These are phyloP conservation scores for Oryza longistaminata DNA, from an alignment of 176 grass and related monocot genomes.

Conservation along the genomic window DNA sequence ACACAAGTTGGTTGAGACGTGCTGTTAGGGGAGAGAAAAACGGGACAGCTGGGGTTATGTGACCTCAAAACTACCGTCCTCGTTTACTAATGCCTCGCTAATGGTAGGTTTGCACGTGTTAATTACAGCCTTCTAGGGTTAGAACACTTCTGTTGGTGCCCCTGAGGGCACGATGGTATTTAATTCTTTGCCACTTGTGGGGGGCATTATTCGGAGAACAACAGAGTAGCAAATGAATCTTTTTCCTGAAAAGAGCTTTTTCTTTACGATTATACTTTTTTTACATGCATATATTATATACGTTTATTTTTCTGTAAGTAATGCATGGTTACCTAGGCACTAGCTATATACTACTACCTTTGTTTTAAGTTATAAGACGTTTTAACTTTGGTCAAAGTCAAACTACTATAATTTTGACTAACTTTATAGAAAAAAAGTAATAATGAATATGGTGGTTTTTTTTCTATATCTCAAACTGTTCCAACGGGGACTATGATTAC, in stretches of 20 bases:
- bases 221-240: neutral
- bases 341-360: too few species aligned
- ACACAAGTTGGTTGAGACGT: constrained; percentile 14
- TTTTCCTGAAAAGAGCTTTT: neutral
- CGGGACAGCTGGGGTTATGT: constrained; percentile 18
- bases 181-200: constrained; percentile 19
- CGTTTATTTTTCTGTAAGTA: neutral
- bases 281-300: neutral
- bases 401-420: too few species aligned
- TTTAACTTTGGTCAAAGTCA: too few species aligned
- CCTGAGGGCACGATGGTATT: constrained; percentile 25
- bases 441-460: neutral
- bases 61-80: constrained; percentile 35
- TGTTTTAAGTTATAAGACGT: too few species aligned
- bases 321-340: neutral
- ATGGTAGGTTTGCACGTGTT: constrained; percentile 39
- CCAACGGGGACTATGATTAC: too few species aligned
- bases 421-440: too few species aligned
- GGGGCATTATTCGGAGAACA: constrained; percentile 35
- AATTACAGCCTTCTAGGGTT: constrained; percentile 6
- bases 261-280: neutral
- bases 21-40: neutral
- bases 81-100: constrained; percentile 13
- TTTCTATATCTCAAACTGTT: neutral
- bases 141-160: constrained; percentile 18